Evolutionary conservation across 108 stramenopile species (phyloP).

Genomic region (Asterionellopsis glacialis): DNA sequence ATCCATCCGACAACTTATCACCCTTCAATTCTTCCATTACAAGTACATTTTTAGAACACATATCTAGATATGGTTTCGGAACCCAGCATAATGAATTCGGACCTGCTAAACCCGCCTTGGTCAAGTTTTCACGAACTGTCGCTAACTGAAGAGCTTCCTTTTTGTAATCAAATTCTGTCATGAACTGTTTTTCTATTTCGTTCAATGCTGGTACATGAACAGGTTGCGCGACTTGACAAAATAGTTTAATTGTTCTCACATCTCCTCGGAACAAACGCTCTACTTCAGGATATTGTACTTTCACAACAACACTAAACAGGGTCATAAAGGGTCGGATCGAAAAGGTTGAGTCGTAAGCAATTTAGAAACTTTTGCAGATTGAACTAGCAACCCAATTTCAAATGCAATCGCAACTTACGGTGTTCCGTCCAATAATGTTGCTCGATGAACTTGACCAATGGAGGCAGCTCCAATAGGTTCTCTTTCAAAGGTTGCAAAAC

Average conservation of each 20-base stretch:
- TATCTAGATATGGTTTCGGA: conserved; percentile 58
- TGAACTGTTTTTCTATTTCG: conserved; percentile 90
- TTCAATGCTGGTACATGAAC: conserved; percentile 80
- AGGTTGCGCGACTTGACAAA: conserved; percentile 81
- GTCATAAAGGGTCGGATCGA: neutral
- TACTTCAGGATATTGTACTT: conserved; percentile 80
- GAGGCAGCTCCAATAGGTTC: conserved; percentile 79
- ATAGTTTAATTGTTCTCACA: conserved; percentile 77
- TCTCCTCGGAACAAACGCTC: conserved; percentile 73
- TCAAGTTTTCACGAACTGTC: conserved; percentile 62
- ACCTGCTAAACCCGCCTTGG: conserved; percentile 46
- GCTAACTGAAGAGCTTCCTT: conserved; percentile 63
- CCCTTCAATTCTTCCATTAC: conserved; percentile 85
- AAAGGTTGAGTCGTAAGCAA: neutral
- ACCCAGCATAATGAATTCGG: conserved; percentile 43
- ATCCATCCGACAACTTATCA: conserved; percentile 59
- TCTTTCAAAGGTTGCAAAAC: conserved; percentile 66
- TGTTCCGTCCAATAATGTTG: conserved; percentile 58
- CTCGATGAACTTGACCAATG: conserved; percentile 86
- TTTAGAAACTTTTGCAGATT: neutral
- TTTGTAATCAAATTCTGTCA: conserved; percentile 92
- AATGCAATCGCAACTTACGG: conserved; percentile 10
- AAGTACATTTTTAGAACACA: conserved; percentile 69
- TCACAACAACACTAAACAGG: conserved; percentile 54
- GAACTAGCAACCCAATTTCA: neutral